Percentiles rank a stretch among this genome's conserved stretches.
phyloP scores from a whole-genome alignment of 1,139 yeast species.

The Pichia sp. region DNA sequence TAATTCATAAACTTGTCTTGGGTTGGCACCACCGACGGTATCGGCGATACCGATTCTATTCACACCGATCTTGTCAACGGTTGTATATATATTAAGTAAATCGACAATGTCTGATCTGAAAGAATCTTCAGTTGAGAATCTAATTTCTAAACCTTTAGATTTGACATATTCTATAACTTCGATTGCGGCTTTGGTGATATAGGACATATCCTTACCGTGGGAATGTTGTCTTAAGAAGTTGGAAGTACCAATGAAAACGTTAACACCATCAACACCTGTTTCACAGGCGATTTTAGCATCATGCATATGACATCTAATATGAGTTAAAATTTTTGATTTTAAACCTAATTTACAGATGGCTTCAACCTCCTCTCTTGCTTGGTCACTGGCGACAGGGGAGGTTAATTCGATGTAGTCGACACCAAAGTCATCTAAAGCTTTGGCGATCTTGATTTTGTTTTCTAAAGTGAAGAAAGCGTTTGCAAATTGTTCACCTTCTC shows the following conservation, averaged over 20 bases:
- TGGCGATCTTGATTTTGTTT: slow-evolving; percentile 54
- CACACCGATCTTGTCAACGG: slow-evolving; percentile 59
- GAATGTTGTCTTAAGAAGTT: slow-evolving; percentile 51
- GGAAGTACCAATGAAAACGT: slow-evolving; percentile 58
- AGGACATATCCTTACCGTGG: slow-evolving; percentile 57
- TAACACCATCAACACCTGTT: slow-evolving; percentile 61
- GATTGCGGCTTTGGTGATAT: slow-evolving; percentile 50
- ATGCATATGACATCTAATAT: slow-evolving; percentile 60
- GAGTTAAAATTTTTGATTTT: slow-evolving; percentile 54
- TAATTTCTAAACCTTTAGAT: slow-evolving; percentile 55
- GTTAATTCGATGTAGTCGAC: slow-evolving; percentile 60
- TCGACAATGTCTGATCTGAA: slow-evolving; percentile 59
- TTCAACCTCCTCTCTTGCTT: slow-evolving; percentile 55
- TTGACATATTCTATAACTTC: slow-evolving; percentile 59
- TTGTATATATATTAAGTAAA: slow-evolving; percentile 53
- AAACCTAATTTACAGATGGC: slow-evolving; percentile 57
- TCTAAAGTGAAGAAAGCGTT: slow-evolving; percentile 56
- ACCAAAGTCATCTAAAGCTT: slow-evolving; percentile 58
- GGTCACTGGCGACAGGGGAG: slow-evolving; percentile 58
- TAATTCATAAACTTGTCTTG: slow-evolving; percentile 58
- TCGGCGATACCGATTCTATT: slow-evolving; percentile 62
- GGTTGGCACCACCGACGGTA: slow-evolving; percentile 62
- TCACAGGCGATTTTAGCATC: slow-evolving; percentile 59
- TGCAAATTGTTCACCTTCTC: slow-evolving; percentile 65
- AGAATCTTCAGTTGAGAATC: slow-evolving; percentile 57